Evolutionary conservation across 2,329 filamentous ascomycete species (phyloP).

Genomic region (Tolypocladium ophioglossoides): DNA sequence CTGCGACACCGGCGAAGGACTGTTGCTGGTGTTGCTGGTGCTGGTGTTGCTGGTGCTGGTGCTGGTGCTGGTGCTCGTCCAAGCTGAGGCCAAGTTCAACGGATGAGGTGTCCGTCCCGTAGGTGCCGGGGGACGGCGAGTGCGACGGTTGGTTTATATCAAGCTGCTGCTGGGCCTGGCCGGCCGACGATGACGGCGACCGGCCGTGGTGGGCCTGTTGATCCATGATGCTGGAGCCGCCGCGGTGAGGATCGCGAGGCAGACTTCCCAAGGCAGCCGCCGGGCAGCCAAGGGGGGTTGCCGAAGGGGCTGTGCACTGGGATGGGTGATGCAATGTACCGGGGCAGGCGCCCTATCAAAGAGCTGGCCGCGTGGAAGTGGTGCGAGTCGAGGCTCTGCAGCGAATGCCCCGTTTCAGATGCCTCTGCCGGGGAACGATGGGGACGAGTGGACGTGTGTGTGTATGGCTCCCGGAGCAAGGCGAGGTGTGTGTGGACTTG

Average conservation of each 20-base stretch:
- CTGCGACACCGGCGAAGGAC: conserved; percentile 14
- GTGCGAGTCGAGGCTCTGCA: conserved; percentile 1
- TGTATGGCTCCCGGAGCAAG: neutral
- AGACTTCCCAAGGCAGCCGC: conserved; percentile 35
- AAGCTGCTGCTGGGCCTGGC: conserved; percentile 30
- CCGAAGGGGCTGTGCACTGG: conserved; percentile 13
- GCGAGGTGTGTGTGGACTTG: neutral
- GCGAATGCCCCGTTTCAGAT: conserved; percentile 1
- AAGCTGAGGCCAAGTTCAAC: conserved; percentile 49
- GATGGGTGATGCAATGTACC: conserved; percentile 10
- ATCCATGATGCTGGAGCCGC: conserved; percentile 25
- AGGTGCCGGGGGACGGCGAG: conserved; percentile 51
- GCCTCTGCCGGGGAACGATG: neutral
- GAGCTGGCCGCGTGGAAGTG: conserved; percentile 1
- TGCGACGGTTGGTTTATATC: conserved; percentile 57
- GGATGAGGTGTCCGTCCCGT: conserved; percentile 34
- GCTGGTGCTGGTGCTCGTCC: conserved; percentile 34
- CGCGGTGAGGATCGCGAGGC: conserved; percentile 23
- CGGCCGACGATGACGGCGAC: conserved; percentile 41
- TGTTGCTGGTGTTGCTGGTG: conserved; percentile 26
- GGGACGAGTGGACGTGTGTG: neutral
- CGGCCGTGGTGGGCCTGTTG: conserved; percentile 38
- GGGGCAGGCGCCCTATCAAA: conserved; percentile 5
- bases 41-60: conserved; percentile 24
- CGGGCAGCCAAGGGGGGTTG: conserved; percentile 26